phyloP scores from a whole-genome alignment of 73 alveolate species.

The Durusdinium trenchii region DNA sequence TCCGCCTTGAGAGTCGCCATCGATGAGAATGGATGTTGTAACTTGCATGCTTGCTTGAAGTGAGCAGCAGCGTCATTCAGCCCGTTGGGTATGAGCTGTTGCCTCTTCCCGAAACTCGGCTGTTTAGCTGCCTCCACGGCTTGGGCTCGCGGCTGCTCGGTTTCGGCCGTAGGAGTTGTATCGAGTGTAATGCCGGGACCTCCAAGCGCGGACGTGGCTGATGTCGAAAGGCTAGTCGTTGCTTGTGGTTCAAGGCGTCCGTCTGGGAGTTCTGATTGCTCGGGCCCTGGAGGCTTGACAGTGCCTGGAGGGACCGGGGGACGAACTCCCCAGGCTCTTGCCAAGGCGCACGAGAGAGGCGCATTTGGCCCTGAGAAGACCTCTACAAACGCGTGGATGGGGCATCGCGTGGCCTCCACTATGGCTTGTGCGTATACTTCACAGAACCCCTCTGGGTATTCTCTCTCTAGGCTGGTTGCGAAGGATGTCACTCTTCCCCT shows the following conservation, averaged over 20 bases:
- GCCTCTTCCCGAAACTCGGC: background rate
- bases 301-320: background rate
- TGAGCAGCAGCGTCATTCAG: background rate
- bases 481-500: background rate
- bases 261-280: background rate
- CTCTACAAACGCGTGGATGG: background rate
- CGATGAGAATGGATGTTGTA: background rate
- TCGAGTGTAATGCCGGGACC: background rate
- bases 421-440: background rate
- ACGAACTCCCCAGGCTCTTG: background rate
- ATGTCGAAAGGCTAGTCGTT: background rate
- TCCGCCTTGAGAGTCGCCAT: background rate
- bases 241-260: background rate
- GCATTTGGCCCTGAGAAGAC: conserved; percentile 23
- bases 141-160: background rate
- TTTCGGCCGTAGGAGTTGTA: no score
- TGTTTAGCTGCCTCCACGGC: background rate
- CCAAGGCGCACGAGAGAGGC: background rate
- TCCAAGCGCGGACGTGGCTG: background rate
- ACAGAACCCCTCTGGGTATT: conserved; percentile 9
- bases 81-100: background rate
- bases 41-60: background rate
- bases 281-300: background rate
- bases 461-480: conserved; percentile 17
- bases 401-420: no score